Evolutionary conservation across 163 green algal species (phyloP), one percentile per base, ranked within the genome.

Genomic region (Scenedesmus sp.): DNA sequence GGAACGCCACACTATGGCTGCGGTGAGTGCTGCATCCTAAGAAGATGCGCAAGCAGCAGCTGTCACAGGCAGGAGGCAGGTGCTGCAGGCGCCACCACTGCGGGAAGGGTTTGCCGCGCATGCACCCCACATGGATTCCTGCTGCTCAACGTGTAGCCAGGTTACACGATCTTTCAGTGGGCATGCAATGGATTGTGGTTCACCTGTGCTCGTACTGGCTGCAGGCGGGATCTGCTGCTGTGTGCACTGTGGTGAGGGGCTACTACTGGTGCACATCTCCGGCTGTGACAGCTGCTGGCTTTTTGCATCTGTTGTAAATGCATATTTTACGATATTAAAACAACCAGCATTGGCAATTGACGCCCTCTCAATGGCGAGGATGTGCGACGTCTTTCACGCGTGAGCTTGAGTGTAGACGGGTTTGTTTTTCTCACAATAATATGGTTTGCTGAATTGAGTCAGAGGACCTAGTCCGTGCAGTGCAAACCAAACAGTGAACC

Each of bases 161-260:
- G 24, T 49, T 4, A 73, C 16, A 65, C 44, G 22, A 56, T 35
- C 33, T 88, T 35, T 7, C 1, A 37, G 15, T 18, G 30, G n/a
- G n/a, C 42, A 40, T 51, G 7, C 0, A 73, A 37, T 22, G 30
- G 26, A 12, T 26, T 3, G 22, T 24, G 33, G 13, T 24, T 1
- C 30, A 82, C 84, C 65, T 82, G 84, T 37, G 84, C 84, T 81
- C 43, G 44, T 16, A 82, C 20, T 68, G 65, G 84, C 65, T 83
- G 65, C 35, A 82, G 26, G 3, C 84, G 65, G 76, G 65, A 83
- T 81, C 84, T 82, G 56, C 68, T 89, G 59, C 68, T 56, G 56
- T 65, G 22, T 81, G 22, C 44, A 33, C 35, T 33, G 59, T 51
- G 83, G 46, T 81, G 59, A 43, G 83, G 81, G 46, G 81, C 42